Evolutionary conservation across 2,329 filamentous ascomycete genomes (phyloP).

Genomic region (Claviceps paspali): DNA sequence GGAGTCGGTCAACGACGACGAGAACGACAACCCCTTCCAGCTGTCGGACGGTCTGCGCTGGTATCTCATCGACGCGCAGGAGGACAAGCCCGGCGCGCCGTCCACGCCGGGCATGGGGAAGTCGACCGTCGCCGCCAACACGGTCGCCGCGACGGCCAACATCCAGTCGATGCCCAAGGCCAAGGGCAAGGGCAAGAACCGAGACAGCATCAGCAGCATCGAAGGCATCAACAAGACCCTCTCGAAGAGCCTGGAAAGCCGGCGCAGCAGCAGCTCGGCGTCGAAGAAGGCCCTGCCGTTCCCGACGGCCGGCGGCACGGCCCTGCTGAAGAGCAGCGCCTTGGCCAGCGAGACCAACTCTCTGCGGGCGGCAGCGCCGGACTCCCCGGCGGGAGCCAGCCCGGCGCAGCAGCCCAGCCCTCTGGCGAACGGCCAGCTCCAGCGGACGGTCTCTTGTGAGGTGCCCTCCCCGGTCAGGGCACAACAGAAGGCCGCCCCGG

Average conservation of each 20-base stretch:
- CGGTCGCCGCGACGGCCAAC: constrained; percentile 72
- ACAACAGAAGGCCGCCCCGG: neutral
- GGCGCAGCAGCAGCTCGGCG: constrained; percentile 74
- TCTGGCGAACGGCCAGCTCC: constrained; percentile 11
- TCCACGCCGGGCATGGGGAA: constrained; percentile 87
- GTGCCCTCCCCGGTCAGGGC: no score
- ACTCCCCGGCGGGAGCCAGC: constrained; percentile 24
- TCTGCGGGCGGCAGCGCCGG: constrained; percentile 32
- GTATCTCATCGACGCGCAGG: constrained; percentile 87
- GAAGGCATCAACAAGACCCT: constrained; percentile 63
- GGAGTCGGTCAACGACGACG: constrained; percentile 42
- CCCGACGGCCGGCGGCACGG: constrained; percentile 25
- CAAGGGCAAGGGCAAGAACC: constrained; percentile 27
- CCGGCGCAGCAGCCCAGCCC: constrained; percentile 24
- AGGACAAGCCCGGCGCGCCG: constrained; percentile 84
- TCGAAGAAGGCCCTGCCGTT: constrained; percentile 62
- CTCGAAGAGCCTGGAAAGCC: constrained; percentile 79
- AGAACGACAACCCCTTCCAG: constrained; percentile 95
- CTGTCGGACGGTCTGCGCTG: constrained; percentile 87
- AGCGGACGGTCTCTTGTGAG: no score
- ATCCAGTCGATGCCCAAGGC: constrained; percentile 35
- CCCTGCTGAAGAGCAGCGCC: constrained; percentile 32
- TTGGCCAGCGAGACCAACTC: constrained; percentile 45
- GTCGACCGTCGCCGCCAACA: constrained; percentile 76
- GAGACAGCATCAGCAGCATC: constrained; percentile 39